Percentiles rank a stretch among this genome's conserved stretches.
Evolutionary conservation across 169 alveolate species (phyloP).

Genomic region (Cryptosporidium meleagridis): DNA sequence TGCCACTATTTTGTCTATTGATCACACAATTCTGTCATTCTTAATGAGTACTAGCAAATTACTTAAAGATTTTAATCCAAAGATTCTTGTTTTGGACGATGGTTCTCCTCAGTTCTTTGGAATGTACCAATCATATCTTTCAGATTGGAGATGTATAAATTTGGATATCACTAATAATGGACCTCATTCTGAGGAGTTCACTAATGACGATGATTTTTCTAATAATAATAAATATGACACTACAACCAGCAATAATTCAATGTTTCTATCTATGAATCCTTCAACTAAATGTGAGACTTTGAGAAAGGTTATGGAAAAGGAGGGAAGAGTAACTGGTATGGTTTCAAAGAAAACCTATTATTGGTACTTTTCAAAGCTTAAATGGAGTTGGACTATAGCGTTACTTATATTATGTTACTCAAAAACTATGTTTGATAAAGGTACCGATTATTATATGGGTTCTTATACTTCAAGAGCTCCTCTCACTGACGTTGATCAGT

Average conservation of each 20-base stretch:
- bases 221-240: neutral
- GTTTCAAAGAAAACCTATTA: constrained; percentile 43
- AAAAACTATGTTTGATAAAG: constrained; percentile 68
- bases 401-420: constrained; percentile 18
- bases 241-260: neutral
- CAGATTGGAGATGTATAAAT: constrained; percentile 8
- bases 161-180: neutral
- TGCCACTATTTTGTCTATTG: constrained; percentile 44
- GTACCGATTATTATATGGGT: constrained; percentile 75
- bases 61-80: constrained; percentile 27
- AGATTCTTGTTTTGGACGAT: constrained; percentile 45
- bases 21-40: constrained; percentile 38
- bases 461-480: constrained; percentile 49
- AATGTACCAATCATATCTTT: constrained; percentile 12
- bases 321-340: constrained; percentile 61
- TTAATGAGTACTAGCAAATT: constrained; percentile 23
- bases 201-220: neutral
- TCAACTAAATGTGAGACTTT: constrained; percentile 38
- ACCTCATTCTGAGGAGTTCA: neutral
- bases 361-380: constrained; percentile 67
- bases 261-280: neutral
- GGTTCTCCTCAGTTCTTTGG: constrained; percentile 51
- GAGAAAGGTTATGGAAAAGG: constrained; percentile 60
- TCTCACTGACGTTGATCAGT: constrained; percentile 1
- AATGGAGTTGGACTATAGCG: constrained; percentile 65